Evolutionary conservation across 2,329 filamentous ascomycete genomes (phyloP), one percentile per base, ranked within the genome.

Genomic region (Fusarium haematococcum): DNA sequence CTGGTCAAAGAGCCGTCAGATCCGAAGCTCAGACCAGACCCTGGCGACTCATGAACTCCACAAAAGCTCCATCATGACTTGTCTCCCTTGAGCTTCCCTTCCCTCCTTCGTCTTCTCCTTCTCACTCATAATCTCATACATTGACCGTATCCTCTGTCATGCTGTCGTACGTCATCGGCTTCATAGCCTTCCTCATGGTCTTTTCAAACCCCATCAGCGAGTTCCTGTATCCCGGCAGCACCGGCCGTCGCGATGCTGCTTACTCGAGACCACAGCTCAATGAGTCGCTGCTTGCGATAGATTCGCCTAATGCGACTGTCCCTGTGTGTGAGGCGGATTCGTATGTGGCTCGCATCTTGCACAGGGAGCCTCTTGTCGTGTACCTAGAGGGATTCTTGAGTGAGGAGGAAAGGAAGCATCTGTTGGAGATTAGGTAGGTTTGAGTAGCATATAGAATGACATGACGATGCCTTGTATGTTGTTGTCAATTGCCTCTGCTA

Each of bases 361-460:
- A 83, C 52, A 83, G 85, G 63, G 85, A 85, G 65, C 88, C 88
- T 23, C 77, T 90, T 41, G 86, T 90, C 3, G 75, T 90, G 5
- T 90, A 90, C 69, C 80, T 90, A 14, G 87, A 89, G 79, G 82
- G 85, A 20, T 90, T 90, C 73, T 71, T 90, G 63, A 84, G 81
- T 16, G 69, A 73, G 10, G 80, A 79, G 5, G 88, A 90, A 77
- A 83, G 85, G 58, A 69, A 74, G 35, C 85, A 89, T 73, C 77
- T 90, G 23, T 79, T 89, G 3, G 84, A 87, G 18, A 85, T 89
- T 48, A 89, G 87, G 88, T 89, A 60, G n/a, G 79, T 63, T 32
- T 14, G n/a, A 18, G 4, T 56, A 20, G 52, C 20, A 16, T 25
- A 23, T 56, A 35, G 13, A 56, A 32, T 23, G 23, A 45, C 20